Evolutionary conservation across 2,329 filamentous ascomycete genomes (phyloP), one percentile per base, ranked within the genome.

Genomic region (Xylaria sp.): DNA sequence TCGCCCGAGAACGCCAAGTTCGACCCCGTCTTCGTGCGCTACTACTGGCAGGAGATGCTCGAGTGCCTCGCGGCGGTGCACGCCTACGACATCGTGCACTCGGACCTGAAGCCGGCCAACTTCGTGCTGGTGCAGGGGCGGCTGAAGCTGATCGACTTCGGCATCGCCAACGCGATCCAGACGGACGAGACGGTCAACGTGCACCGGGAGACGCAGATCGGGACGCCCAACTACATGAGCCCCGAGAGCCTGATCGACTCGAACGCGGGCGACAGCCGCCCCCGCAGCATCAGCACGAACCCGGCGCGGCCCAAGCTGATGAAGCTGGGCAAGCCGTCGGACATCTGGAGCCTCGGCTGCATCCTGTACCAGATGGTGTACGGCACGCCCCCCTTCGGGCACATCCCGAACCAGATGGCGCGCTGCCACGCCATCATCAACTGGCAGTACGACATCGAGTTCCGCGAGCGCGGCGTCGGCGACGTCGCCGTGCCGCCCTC

Each of bases 1-100:
- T 90, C 87, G 66, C 83, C 80, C 0, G 88, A 92, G 56, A 84
- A 89, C 49, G 84, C 90, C 38, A 84, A 81, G 55, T 88, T 99
- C 56, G 94, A 99, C 69, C 82, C 91, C 1, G 90, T 89, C 48
- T 97, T 97, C 71, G 91, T 94, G 11, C 89, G 94, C n/a, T 95
- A 90, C 74, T 96, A 96, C 78, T 99, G 94, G 94, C 94, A 96
- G 72, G 94, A 99, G 74, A 99, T 99, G 94, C 86, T 99, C 17
- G 92, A 96, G 71, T 97, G 94, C 69, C 85, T 99, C 5, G 85
- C 90, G 63, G 85, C 93, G 0, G 92, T 99, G 1, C 94, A 99
- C 69, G 84, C 89, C 11, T 82, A 88, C 70, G 92, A 97, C 68
- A 92, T 99, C 60, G 94, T 99, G 2, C 94, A 99, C 74, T 96